A percentile compares a stretch with the other conserved stretches of the same genome.
Conservation (phyloP, 306 rosid genomes). For the Glycyrrhiza uralensis region DNA sequence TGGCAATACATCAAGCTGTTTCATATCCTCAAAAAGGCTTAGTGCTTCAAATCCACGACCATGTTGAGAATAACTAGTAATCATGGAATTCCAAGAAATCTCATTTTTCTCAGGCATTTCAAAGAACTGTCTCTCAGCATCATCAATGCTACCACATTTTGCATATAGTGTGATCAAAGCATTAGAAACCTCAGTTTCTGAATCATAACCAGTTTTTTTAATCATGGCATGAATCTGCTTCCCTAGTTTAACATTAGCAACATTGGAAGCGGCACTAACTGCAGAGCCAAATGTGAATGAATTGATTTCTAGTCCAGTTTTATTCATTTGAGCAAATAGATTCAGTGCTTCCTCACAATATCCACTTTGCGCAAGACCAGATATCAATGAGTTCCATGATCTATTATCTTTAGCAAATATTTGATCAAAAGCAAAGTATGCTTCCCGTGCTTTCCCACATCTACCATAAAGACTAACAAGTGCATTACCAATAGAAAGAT, state of each 20-base stretch:
- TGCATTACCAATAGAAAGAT: slow-evolving; percentile 74
- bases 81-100: slow-evolving; percentile 90
- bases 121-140: slow-evolving; percentile 64
- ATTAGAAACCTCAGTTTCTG: slow-evolving; percentile 85
- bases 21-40: slow-evolving; percentile 68
- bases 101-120: slow-evolving; percentile 67
- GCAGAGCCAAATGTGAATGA: slow-evolving; percentile 78
- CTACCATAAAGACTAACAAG: slow-evolving; percentile 83
- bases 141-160: slow-evolving; percentile 71
- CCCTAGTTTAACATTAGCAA: slow-evolving; percentile 62
- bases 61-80: slow-evolving; percentile 84
- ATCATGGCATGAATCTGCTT: slow-evolving; percentile 73
- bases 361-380: slow-evolving; percentile 82
- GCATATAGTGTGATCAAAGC: slow-evolving; percentile 74
- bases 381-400: slow-evolving; percentile 82
- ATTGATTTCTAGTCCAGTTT: slow-evolving; percentile 56
- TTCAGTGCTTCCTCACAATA: slow-evolving; percentile 71
- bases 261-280: slow-evolving; percentile 75
- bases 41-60: slow-evolving; percentile 71
- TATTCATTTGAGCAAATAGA: slow-evolving; percentile 58
- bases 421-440: slow-evolving; percentile 59
- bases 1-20: slow-evolving; percentile 49
- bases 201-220: slow-evolving; percentile 60
- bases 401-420: slow-evolving; percentile 56
- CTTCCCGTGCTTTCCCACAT: slow-evolving; percentile 66